phyloP scores from a whole-genome alignment of 2,329 filamentous ascomycete genomes.

The Plectosphaerella plurivora region DNA sequence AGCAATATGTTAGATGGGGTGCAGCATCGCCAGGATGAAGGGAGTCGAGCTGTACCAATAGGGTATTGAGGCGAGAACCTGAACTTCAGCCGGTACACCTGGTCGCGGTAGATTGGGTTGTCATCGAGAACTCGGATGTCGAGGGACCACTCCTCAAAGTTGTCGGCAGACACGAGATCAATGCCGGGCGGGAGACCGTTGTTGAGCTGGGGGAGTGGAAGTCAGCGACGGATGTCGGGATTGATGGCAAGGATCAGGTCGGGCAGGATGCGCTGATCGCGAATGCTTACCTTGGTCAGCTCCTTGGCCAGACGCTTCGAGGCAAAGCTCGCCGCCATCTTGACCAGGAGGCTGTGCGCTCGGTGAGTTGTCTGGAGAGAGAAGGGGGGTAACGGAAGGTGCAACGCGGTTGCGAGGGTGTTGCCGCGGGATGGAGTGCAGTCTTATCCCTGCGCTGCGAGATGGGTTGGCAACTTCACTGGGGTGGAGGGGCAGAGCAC shows the following conservation, averaged over 20 bases:
- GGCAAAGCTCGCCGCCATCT: conserved; percentile 41
- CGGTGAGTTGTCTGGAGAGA: neutral
- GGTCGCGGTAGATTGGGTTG: conserved; percentile 80
- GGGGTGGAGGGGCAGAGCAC: neutral
- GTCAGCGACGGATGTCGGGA: conserved; percentile 4
- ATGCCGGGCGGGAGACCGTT: conserved; percentile 64
- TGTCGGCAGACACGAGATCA: conserved; percentile 72
- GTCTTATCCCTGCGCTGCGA: neutral
- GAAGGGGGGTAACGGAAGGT: no score
- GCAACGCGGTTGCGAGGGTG: neutral
- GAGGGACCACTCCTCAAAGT: conserved; percentile 85
- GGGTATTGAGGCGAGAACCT: conserved; percentile 81
- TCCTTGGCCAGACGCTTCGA: conserved; percentile 57
- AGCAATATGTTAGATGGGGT: neutral
- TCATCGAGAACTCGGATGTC: conserved; percentile 87
- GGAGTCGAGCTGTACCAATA: conserved; percentile 59
- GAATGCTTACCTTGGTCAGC: conserved; percentile 44
- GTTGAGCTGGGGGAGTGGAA: conserved; percentile 19
- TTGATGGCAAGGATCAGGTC: neutral
- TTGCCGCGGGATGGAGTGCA: neutral
- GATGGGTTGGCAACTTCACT: neutral
- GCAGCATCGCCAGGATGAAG: neutral
- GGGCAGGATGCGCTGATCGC: neutral
- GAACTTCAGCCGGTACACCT: conserved; percentile 84
- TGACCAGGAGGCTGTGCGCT: neutral